phyloP scores from a whole-genome alignment of 2,329 filamentous ascomycete species.

The Fusarium scirpi region DNA sequence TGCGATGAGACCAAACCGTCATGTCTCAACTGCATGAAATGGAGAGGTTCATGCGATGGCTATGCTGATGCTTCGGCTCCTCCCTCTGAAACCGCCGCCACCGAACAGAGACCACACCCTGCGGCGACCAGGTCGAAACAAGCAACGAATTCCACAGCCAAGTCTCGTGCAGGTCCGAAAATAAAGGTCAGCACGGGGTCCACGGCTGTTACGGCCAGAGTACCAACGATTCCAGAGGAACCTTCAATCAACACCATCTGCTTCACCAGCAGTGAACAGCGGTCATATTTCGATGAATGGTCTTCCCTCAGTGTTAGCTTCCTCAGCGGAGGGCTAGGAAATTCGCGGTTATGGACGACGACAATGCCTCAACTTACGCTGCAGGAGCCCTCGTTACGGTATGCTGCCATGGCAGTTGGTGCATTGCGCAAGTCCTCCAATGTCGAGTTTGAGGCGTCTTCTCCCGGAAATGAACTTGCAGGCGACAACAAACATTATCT shows the following conservation, averaged over 20 bases:
- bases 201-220: slow-evolving; percentile 48
- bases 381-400: slow-evolving; percentile 54
- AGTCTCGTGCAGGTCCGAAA: slow-evolving; percentile 21
- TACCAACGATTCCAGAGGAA: slow-evolving; percentile 49
- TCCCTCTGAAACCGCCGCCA: slow-evolving; percentile 4
- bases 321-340: slow-evolving; percentile 52
- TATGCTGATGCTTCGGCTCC: slow-evolving; percentile 45
- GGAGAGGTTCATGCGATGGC: slow-evolving; percentile 55
- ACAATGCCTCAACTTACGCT: slow-evolving; percentile 57
- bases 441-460: slow-evolving; percentile 35
- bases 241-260: slow-evolving; percentile 51
- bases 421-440: slow-evolving; percentile 54
- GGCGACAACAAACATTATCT: slow-evolving; percentile 54
- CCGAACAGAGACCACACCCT: slow-evolving; percentile 22
- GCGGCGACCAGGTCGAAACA: slow-evolving; percentile 17
- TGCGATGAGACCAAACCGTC: slow-evolving; percentile 57
- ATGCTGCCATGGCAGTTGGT: slow-evolving; percentile 57
- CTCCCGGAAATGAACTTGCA: slow-evolving; percentile 34
- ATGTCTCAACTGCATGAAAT: slow-evolving; percentile 57
- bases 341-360: slow-evolving; percentile 54
- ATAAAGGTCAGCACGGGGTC: slow-evolving; percentile 32
- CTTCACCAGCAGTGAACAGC: slow-evolving; percentile 52
- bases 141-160: slow-evolving; percentile 8
- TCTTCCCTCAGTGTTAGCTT: slow-evolving; percentile 51
- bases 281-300: slow-evolving; percentile 56